Base-by-base conservation (phyloP, 257 asterid species). In the Nicotiana otophora region DNA sequence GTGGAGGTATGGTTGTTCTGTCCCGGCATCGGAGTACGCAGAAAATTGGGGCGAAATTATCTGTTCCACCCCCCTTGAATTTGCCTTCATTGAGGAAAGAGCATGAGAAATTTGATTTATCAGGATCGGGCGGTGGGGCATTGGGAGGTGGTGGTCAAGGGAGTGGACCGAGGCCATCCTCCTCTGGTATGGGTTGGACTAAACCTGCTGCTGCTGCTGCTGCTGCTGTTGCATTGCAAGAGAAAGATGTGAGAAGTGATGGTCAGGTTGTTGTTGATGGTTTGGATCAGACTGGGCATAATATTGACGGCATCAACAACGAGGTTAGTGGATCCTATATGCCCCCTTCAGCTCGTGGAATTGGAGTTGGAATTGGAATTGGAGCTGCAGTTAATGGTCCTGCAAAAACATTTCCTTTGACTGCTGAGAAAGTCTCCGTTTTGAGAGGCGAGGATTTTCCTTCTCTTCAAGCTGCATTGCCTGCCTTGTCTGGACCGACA, bases 381-480 rank as follows among this genome's bases (percentile, higher is more conserved):
- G 92, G 89, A 36, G 85, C 84, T 82, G 84, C 81, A 42, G 84
- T 82, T 65, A 61, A 88, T 65, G 84, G 83, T 76, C 83, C 94
- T 81, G 83, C 87, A 53, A 70, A 88, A 84, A 86, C 90, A 80
- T 84, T 86, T 68, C 83, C 87, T 20, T 83, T 86, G 10, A 72
- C 92, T 33, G 85, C 82, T 2, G 94, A 88, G 87, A 96, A 87
- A 91, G 88, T 92, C 3, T 80, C 90, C 82, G 95, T 96, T 81
- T 89, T 96, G 94, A 89, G 94, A 87, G 99, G 99, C 23, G 99
- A 96, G 92, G 99, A 96, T 87, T 96, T 96, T 85, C 99, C 99
- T n/a, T 90, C 98, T 80, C 88, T 96, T 81, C 94, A 90, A 84
- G 98, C 96, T 76, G 98, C 92, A 11, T 88, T 92, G 86, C 98